phyloP scores from a whole-genome alignment of 768 basidiomycete species.

The Cystofilobasidium macerans region DNA sequence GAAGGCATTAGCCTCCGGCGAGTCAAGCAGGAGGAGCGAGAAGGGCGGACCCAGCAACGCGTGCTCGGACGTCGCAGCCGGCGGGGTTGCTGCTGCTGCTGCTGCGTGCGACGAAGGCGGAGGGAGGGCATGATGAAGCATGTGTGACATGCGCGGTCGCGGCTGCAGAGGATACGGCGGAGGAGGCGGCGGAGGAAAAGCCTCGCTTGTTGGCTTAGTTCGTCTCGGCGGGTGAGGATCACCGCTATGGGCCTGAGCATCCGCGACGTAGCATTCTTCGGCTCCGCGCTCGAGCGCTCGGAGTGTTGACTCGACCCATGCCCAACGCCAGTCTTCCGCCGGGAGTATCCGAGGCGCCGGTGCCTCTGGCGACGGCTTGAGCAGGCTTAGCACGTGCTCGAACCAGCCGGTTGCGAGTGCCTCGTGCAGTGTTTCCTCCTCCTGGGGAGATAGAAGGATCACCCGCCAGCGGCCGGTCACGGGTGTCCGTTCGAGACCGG shows the following conservation, averaged over 20 bases:
- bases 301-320: slow-evolving; percentile 73
- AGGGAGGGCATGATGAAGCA: slow-evolving; percentile 44
- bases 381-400: slow-evolving; percentile 64
- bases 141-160: slow-evolving; percentile 64
- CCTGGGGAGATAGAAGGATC: slow-evolving; percentile 40
- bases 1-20: slow-evolving; percentile 81
- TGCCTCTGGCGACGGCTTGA: slow-evolving; percentile 42
- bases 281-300: slow-evolving; percentile 65
- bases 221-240: slow-evolving; percentile 41
- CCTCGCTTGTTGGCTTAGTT: neutral
- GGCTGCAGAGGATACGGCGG: slow-evolving; percentile 62
- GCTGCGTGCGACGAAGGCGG: slow-evolving; percentile 30
- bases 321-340: slow-evolving; percentile 72
- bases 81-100: slow-evolving; percentile 36
- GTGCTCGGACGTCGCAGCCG: slow-evolving; percentile 40
- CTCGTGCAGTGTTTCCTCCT: slow-evolving; percentile 77
- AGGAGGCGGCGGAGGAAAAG: slow-evolving; percentile 14
- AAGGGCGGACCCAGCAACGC: slow-evolving; percentile 65
- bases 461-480: slow-evolving; percentile 14
- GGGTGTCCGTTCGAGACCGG: slow-evolving; percentile 1
- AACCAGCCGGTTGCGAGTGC: slow-evolving; percentile 84
- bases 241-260: slow-evolving; percentile 32
- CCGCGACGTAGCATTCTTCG: slow-evolving; percentile 37
- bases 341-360: slow-evolving; percentile 51
- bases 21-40: slow-evolving; percentile 77